phyloP scores from a whole-genome alignment of 495 filamentous ascomycete genomes.

The Sordaria brevicollis region DNA sequence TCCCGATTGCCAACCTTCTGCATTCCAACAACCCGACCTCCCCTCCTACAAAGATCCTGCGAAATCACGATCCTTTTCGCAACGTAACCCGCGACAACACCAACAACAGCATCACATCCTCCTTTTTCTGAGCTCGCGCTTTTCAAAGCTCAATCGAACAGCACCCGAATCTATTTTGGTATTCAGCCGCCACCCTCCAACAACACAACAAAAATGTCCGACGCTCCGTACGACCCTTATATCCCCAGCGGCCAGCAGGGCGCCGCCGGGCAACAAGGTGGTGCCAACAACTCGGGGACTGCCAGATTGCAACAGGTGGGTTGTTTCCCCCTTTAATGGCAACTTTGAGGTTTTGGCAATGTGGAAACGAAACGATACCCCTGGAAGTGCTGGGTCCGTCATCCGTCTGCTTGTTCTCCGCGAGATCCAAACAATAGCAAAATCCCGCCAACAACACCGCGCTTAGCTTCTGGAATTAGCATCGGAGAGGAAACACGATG shows the following conservation, averaged over 20 bases:
- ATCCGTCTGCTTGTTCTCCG: background rate
- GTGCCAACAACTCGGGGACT: slow-evolving; percentile 26
- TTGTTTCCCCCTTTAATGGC: slow-evolving; percentile 14
- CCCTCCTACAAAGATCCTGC: slow-evolving; percentile 9
- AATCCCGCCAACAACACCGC: background rate
- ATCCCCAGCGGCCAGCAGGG: slow-evolving; percentile 59
- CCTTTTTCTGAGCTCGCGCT: slow-evolving; percentile 1
- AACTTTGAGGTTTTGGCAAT: background rate
- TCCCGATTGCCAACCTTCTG: slow-evolving; percentile 9
- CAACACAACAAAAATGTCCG: slow-evolving; percentile 43
- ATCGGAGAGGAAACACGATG: background rate
- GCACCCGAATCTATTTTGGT: background rate
- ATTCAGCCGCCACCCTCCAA: background rate
- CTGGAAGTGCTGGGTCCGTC: background rate
- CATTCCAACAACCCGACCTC: slow-evolving; percentile 8
- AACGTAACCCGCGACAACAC: slow-evolving; percentile 1
- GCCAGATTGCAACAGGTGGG: slow-evolving; percentile 69
- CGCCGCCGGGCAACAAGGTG: slow-evolving; percentile 25
- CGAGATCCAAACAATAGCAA: background rate
- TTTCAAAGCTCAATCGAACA: background rate
- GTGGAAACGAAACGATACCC: background rate
- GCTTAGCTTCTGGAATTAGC: background rate
- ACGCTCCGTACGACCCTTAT: slow-evolving; percentile 80
- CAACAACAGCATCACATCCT: background rate
- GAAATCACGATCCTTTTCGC: slow-evolving; percentile 4